Percentiles rank a stretch among this genome's conserved stretches.
Conservation (phyloP, 164 flowering plant genomes). For the Annona cherimola region DNA sequence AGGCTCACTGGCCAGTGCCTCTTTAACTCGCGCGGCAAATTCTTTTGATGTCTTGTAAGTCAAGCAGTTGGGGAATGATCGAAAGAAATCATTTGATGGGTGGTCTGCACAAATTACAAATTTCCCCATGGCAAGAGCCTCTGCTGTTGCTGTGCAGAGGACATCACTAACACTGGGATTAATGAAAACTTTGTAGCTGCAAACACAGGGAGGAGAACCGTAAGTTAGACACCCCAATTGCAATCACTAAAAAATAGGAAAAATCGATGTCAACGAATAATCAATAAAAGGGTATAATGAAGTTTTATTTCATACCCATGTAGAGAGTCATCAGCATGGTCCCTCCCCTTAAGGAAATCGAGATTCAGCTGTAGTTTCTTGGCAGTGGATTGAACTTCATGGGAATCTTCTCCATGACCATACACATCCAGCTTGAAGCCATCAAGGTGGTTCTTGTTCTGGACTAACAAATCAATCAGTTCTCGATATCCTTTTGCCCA, state of each 20-base stretch:
- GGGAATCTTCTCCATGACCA: conserved; percentile 98
- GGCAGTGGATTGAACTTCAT: conserved; percentile 80
- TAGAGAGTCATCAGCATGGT: conserved; percentile 94
- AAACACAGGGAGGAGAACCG: conserved; percentile 2
- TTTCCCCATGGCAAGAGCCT: conserved; percentile 99
- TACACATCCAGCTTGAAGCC: conserved; percentile 85
- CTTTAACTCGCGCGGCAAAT: conserved; percentile 78
- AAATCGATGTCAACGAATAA: background rate
- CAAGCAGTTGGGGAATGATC: conserved; percentile 89
- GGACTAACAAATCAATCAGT: conserved; percentile 72
- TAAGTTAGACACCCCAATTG: background rate
- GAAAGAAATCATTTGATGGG: conserved; percentile 95
- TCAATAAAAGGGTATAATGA: too few relatives aligned
- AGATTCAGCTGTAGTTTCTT: conserved; percentile 62
- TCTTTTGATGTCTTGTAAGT: conserved; percentile 91
- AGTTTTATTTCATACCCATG: conserved; percentile 52
- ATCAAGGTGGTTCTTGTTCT: conserved; percentile 72
- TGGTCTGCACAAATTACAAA: conserved; percentile 96
- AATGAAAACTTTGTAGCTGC: conserved; percentile 95
- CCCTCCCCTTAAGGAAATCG: conserved; percentile 85
- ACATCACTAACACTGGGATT: conserved; percentile 87
- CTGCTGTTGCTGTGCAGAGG: conserved; percentile 87
- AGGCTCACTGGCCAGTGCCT: conserved; percentile 60
- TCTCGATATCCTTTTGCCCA: conserved; percentile 98
- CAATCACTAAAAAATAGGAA: background rate